Percentiles rank a stretch among this genome's conserved stretches.
These are phyloP conservation scores for Nidularia pulvinata DNA, from an alignment of 768 basidiomycete species.

Conservation along the genomic window DNA sequence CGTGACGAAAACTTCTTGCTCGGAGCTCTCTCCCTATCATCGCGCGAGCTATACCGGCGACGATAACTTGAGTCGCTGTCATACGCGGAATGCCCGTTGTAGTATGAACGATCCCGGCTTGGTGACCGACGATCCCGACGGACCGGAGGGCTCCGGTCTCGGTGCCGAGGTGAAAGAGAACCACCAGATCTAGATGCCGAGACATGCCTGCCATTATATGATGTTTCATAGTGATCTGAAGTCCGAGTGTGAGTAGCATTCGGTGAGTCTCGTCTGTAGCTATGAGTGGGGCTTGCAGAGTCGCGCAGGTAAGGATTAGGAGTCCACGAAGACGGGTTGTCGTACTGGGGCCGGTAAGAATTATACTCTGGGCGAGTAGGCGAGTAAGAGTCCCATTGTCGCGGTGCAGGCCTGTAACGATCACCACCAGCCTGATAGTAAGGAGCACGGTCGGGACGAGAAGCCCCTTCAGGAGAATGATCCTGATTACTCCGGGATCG, in stretches of 20 bases:
- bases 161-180: constrained; percentile 17
- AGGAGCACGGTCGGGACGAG: constrained; percentile 28
- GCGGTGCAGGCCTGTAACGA: constrained; percentile 47
- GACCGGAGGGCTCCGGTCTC: constrained; percentile 1
- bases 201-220: constrained; percentile 14
- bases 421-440: constrained; percentile 29
- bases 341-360: constrained; percentile 51
- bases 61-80: not conserved
- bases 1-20: too few species aligned
- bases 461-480: constrained; percentile 32
- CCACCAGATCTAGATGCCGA: constrained; percentile 26
- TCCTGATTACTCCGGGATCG: constrained; percentile 28
- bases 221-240: constrained; percentile 21
- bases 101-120: constrained; percentile 10
- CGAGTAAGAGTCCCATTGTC: constrained; percentile 35
- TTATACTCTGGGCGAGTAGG: constrained; percentile 34
- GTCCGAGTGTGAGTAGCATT: constrained; percentile 15
- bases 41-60: constrained; percentile 22
- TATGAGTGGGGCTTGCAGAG: constrained; percentile 13
- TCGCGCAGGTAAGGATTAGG: constrained; percentile 1
- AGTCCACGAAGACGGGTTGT: constrained; percentile 5
- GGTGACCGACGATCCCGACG: constrained; percentile 10
- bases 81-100: not conserved
- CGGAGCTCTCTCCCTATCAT: too few species aligned
- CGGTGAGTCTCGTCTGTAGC: constrained; percentile 20